These are phyloP conservation scores for Aspergillus pseudoterreus DNA, from an alignment of 2,329 filamentous ascomycete species.

Conservation along the genomic window DNA sequence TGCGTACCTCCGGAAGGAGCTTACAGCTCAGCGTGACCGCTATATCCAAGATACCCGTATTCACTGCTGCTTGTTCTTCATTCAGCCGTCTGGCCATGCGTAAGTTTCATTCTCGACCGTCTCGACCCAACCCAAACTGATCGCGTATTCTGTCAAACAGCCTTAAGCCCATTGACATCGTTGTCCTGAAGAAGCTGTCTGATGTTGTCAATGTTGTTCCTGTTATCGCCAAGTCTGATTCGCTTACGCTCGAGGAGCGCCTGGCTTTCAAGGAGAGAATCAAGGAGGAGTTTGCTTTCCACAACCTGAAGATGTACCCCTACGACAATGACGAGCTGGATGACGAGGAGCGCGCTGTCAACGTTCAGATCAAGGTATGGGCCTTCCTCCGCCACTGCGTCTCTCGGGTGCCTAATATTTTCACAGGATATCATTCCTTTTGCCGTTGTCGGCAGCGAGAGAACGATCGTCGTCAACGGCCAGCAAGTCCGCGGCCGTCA, in stretches of 20 bases:
- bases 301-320: constrained; percentile 99
- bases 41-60: constrained; percentile 99
- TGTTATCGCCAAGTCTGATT: constrained; percentile 97
- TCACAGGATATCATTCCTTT: constrained; percentile 88
- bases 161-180: constrained; percentile 98
- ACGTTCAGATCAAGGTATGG: constrained; percentile 89
- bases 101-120: constrained; percentile 25
- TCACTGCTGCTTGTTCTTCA: constrained; percentile 99
- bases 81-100: constrained; percentile 95
- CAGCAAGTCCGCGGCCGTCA: constrained; percentile 97
- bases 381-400: constrained; percentile 5
- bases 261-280: constrained; percentile 97
- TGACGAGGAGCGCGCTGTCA: constrained; percentile 89
- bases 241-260: constrained; percentile 91
- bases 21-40: constrained; percentile 96
- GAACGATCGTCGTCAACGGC: constrained; percentile 94
- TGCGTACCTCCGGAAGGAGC: constrained; percentile 97
- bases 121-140: constrained; percentile 1
- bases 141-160: constrained; percentile 23
- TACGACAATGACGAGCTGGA: constrained; percentile 99
- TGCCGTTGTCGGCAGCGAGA: constrained; percentile 95
- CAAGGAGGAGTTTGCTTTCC: constrained; percentile 99
- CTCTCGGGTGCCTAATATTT: constrained; percentile 24
- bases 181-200: constrained; percentile 98
- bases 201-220: constrained; percentile 99